Evolutionary conservation across 2,329 filamentous ascomycete species (phyloP).

Genomic region (Aspergillus piperis): DNA sequence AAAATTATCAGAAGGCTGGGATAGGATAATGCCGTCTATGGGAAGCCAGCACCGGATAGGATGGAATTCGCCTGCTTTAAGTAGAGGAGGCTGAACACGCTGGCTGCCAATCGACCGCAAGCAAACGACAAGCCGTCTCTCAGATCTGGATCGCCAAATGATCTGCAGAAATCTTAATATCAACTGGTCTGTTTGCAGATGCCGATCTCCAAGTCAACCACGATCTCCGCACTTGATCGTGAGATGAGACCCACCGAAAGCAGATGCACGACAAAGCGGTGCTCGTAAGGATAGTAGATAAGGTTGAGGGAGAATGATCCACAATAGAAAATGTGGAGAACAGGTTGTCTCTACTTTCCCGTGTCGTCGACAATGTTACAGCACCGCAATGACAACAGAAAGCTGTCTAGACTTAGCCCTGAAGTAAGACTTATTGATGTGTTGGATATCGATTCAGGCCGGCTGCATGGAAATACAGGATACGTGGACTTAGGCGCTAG

Average conservation of each 20-base stretch:
- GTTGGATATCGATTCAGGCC: slow-evolving; percentile 1
- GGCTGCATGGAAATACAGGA: slow-evolving; percentile 3
- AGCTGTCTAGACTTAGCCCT: background rate
- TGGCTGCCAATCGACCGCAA: slow-evolving; percentile 17
- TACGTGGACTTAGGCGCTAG: background rate
- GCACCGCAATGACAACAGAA: background rate
- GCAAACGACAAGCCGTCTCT: slow-evolving; percentile 16
- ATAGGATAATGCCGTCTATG: slow-evolving; percentile 23
- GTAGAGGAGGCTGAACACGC: slow-evolving; percentile 25
- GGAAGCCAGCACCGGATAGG: slow-evolving; percentile 22
- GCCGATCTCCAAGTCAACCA: background rate
- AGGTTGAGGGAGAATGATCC: background rate
- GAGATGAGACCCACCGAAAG: background rate
- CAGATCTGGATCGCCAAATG: background rate
- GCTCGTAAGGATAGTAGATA: background rate
- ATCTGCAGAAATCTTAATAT: slow-evolving; percentile 5
- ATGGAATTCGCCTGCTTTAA: slow-evolving; percentile 36
- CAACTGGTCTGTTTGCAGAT: slow-evolving; percentile 14
- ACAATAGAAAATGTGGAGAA: background rate
- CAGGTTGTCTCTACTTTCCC: background rate
- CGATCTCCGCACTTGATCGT: background rate
- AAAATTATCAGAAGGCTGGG: slow-evolving; percentile 24
- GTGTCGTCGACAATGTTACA: slow-evolving; percentile 1
- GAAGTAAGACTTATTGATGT: background rate
- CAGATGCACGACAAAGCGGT: background rate